Base-by-base conservation (phyloP, 2,329 filamentous ascomycete genomes). In the Trichophaea hybrida region DNA sequence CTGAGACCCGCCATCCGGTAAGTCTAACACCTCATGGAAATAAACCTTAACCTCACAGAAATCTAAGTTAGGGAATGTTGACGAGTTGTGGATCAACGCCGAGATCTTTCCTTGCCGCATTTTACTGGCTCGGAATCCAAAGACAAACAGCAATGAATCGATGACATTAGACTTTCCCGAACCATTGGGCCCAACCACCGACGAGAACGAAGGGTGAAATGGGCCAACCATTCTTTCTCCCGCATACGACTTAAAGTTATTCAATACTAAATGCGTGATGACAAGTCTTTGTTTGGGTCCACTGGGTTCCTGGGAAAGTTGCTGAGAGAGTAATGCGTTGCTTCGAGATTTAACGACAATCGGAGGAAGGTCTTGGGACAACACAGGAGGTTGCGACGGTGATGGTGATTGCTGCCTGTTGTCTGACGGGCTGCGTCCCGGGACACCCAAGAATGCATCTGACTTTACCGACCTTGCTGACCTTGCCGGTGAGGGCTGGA, bases 21-120 rank as follows among this genome's bases (percentile, higher is more conserved):
- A 77, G 71, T 98, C 94, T 74, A 94, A 84, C 58, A 98, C 88
- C 73, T 97, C 89, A 66, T 94, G 84, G 70, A 98, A 98, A 71
- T 96, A 88, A 3, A 98, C 94, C 59, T 94, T 87, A 8, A 98
- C 93, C 72, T 98, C 94, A 70, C 93, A 98, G 69, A 84, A 83
- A 52, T 94, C 87, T 17, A 98, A 75, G 68, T 96, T 80, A 0
- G 89, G 89, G 67, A 86, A 82, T 59, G 86, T 81, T 0, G 89
- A 90, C 10, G 93, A 97, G 72, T 97, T 98, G 75, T 98, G 93
- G 66, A 98, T 98, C 53, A 98, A 76, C 3, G 93, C 93, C 0
- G 93, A 98, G 52, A 98, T 89, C 75, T 98, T 98, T 69, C 93
- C 93, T 72, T 98, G 93, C 69, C 93, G 81, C 93, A 98, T 98